Percentiles rank a stretch among this genome's conserved stretches.
These are phyloP conservation scores for Pichia membranifaciens DNA, from an alignment of 805 yeast species.

Conservation along the genomic window DNA sequence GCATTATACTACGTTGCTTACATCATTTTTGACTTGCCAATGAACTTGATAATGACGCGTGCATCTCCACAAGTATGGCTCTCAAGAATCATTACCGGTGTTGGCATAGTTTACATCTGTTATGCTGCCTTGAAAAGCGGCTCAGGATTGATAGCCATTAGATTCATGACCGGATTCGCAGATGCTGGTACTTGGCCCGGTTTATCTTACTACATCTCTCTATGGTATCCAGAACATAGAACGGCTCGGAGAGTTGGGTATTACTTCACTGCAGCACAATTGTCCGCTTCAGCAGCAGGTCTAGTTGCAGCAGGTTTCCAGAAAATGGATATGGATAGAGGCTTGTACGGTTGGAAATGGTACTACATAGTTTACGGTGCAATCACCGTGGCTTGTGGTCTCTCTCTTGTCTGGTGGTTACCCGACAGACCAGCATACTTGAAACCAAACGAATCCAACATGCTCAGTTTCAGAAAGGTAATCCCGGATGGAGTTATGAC, in stretches of 20 bases:
- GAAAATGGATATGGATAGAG: conserved; percentile 65
- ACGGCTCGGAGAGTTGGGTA: conserved; percentile 77
- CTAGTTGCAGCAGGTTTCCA: conserved; percentile 85
- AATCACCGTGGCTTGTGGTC: conserved; percentile 58
- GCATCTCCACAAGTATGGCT: conserved; percentile 84
- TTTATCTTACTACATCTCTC: conserved; percentile 71
- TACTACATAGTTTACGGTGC: conserved; percentile 72
- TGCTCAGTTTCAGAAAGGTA: conserved; percentile 17
- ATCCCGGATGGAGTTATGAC: conserved; percentile 18
- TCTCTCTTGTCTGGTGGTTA: conserved; percentile 71
- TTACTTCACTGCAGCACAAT: conserved; percentile 86
- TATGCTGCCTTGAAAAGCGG: conserved; percentile 54
- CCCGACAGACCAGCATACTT: conserved; percentile 65
- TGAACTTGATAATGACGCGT: conserved; percentile 79
- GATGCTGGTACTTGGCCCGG: conserved; percentile 94
- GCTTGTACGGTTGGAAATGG: conserved; percentile 84
- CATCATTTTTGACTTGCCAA: conserved; percentile 80
- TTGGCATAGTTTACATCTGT: conserved; percentile 74
- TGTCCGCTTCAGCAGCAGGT: conserved; percentile 88
- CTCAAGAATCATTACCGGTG: conserved; percentile 66
- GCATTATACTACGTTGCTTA: conserved; percentile 80
- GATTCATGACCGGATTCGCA: conserved; percentile 68
- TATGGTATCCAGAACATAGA: conserved; percentile 81
- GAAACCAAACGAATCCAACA: conserved; percentile 11
- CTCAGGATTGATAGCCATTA: conserved; percentile 60